These are phyloP conservation scores for Yarrowia porcina DNA, from an alignment of 805 yeast genomes.

Conservation along the genomic window DNA sequence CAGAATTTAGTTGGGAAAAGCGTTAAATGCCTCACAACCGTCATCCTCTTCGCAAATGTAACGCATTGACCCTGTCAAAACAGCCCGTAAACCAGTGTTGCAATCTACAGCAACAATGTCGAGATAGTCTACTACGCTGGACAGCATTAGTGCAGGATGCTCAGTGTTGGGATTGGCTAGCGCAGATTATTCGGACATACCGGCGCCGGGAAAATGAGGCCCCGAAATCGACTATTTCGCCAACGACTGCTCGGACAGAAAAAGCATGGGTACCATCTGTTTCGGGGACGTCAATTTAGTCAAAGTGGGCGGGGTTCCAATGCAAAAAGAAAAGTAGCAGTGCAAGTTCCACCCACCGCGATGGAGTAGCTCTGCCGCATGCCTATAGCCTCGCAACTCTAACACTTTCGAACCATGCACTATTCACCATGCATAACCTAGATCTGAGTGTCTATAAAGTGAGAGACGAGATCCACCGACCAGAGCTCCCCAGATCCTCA, in stretches of 20 bases:
- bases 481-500: slow-evolving; percentile 7
- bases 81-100: not conserved
- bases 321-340: not conserved
- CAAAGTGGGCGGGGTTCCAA: slow-evolving; percentile 8
- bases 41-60: not conserved
- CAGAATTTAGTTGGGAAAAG: too few relatives aligned
- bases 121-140: not conserved
- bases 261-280: slow-evolving; percentile 22
- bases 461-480: slow-evolving; percentile 13
- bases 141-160: not conserved
- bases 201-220: not conserved
- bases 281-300: slow-evolving; percentile 14
- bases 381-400: slow-evolving; percentile 17
- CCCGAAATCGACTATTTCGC: not conserved
- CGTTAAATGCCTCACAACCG: not conserved
- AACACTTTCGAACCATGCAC: not conserved
- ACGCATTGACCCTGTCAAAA: not conserved
- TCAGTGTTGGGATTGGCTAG: slow-evolving; percentile 21
- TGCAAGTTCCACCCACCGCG: not conserved
- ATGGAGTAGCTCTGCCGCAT: slow-evolving; percentile 14
- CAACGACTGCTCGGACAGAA: slow-evolving; percentile 8
- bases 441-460: slow-evolving; percentile 23
- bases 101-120: not conserved
- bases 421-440: slow-evolving; percentile 3
- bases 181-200: not conserved